These are phyloP conservation scores for Daedaleopsis sinensis DNA, from an alignment of 768 basidiomycete genomes.

Conservation along the genomic window DNA sequence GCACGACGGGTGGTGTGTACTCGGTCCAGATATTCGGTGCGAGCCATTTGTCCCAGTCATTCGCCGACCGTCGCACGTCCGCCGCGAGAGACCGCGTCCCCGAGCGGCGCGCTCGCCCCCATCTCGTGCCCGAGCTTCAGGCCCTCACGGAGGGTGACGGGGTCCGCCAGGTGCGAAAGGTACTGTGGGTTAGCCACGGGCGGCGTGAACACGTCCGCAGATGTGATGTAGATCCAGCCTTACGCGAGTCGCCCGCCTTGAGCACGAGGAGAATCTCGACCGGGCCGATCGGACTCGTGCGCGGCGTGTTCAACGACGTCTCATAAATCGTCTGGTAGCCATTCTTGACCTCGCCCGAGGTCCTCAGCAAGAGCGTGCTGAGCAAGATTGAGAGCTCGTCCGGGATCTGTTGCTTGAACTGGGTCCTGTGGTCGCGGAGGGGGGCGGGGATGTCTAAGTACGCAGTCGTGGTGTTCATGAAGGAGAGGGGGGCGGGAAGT, in stretches of 20 bases:
- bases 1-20: constrained; percentile 60
- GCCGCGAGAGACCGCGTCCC: constrained; percentile 54
- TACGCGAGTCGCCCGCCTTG: constrained; percentile 44
- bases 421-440: constrained; percentile 40
- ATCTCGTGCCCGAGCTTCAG: constrained; percentile 61
- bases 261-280: constrained; percentile 60
- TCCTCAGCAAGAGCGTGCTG: constrained; percentile 46
- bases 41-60: constrained; percentile 56
- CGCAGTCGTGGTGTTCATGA: constrained; percentile 64
- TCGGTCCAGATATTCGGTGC: constrained; percentile 47
- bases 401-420: constrained; percentile 38
- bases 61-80: constrained; percentile 52
- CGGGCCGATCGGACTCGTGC: constrained; percentile 48
- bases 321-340: constrained; percentile 62
- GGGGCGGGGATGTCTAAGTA: constrained; percentile 57
- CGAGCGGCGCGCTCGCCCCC: constrained; percentile 53
- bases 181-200: constrained; percentile 71
- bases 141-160: constrained; percentile 55
- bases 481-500: constrained; percentile 47
- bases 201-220: constrained; percentile 58
- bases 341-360: constrained; percentile 45
- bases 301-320: constrained; percentile 41
- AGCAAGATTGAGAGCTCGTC: constrained; percentile 35
- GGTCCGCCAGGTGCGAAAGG: constrained; percentile 56
- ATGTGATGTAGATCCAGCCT: constrained; percentile 63